These are phyloP conservation scores for Botrytis tulipae DNA, from an alignment of 2,329 filamentous ascomycete genomes.

Conservation along the genomic window DNA sequence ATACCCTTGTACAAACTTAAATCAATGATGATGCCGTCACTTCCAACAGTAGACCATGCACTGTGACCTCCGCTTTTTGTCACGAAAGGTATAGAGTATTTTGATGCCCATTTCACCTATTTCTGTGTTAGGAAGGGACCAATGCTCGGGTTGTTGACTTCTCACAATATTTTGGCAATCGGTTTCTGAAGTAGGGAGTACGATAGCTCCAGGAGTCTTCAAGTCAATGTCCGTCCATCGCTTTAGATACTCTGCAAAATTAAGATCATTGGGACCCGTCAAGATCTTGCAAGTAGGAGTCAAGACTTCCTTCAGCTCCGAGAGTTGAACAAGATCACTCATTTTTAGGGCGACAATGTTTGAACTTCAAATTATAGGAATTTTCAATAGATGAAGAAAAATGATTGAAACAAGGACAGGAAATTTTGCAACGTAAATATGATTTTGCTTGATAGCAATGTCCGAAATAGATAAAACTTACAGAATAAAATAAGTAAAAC, in stretches of 20 bases:
- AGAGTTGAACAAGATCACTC: not conserved
- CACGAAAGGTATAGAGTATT: conserved; percentile 28
- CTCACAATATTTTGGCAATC: conserved; percentile 24
- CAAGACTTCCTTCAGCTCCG: not conserved
- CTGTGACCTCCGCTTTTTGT: conserved; percentile 34
- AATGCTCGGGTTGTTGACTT: not conserved
- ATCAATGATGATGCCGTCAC: conserved; percentile 34
- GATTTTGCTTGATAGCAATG: not conserved
- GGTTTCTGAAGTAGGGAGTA: conserved; percentile 23
- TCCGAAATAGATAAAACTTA: not conserved
- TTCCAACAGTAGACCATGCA: conserved; percentile 34
- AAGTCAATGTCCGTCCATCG: conserved; percentile 26
- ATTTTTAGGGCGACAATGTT: not conserved
- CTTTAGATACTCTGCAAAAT: conserved; percentile 18
- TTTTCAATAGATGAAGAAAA: not conserved
- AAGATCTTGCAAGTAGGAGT: not conserved
- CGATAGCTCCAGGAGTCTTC: conserved; percentile 24
- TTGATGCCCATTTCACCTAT: conserved; percentile 20
- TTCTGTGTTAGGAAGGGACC: not conserved
- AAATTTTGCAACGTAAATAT: not conserved
- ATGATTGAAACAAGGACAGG: not conserved
- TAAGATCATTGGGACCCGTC: not conserved
- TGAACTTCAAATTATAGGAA: not conserved
- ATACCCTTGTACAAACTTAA: conserved; percentile 27
- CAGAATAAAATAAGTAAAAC: not conserved